Evolutionary conservation across 768 basidiomycete species (phyloP).

Genomic region (Dacryopinax primogenitus): DNA sequence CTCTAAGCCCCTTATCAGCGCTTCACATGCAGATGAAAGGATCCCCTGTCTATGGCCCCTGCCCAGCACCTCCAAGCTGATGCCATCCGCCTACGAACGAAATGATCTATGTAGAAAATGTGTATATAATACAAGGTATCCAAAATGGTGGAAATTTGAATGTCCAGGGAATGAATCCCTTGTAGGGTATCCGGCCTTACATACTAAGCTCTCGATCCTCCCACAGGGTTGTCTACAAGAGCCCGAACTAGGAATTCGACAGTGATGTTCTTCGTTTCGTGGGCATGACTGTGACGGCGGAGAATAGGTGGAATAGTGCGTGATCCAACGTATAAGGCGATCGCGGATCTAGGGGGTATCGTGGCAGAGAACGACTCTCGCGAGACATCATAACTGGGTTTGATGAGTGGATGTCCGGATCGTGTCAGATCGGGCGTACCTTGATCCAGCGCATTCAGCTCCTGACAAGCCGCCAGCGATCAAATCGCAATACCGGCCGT

Average conservation of each 20-base stretch:
- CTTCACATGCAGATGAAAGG: background rate
- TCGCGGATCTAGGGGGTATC: background rate
- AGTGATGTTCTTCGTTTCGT: too few relatives aligned
- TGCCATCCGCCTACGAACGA: too few relatives aligned
- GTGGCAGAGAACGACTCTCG: background rate
- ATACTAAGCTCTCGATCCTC: background rate
- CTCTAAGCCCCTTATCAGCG: background rate
- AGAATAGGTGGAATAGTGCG: background rate
- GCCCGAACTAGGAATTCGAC: background rate
- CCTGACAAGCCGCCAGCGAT: constrained; percentile 35
- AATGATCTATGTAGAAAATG: too few relatives aligned
- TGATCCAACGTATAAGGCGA: background rate
- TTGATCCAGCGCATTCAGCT: constrained; percentile 39
- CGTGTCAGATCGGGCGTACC: constrained; percentile 29
- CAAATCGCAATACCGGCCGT: constrained; percentile 53
- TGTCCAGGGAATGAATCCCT: background rate
- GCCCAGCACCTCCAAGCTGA: too few relatives aligned
- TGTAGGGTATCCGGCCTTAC: background rate
- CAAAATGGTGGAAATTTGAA: background rate
- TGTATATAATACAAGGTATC: background rate
- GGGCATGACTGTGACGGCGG: background rate
- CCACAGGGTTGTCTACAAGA: background rate
- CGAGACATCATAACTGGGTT: background rate
- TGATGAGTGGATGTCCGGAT: background rate
- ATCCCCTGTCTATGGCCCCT: background rate